A percentile compares a stretch with the other conserved stretches of the same genome.
Evolutionary conservation across 331 rosid species (phyloP).

Genomic region (Stylosanthes scabra): DNA sequence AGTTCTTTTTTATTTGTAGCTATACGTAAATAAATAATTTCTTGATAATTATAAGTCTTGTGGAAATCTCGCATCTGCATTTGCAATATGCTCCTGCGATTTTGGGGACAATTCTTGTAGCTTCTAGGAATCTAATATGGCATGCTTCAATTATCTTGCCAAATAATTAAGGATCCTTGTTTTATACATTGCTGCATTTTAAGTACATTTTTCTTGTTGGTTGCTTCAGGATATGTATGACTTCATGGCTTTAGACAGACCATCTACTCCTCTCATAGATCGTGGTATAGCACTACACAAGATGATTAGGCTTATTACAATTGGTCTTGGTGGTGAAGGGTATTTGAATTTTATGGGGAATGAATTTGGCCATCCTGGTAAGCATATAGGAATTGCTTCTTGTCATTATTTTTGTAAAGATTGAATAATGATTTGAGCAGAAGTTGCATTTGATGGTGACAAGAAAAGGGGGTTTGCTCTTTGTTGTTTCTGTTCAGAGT

Average conservation of each 20-base stretch:
- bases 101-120: conserved; percentile 23
- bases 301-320: conserved; percentile 96
- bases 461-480: conserved; percentile 25
- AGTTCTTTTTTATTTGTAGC: conserved; percentile 20
- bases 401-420: conserved; percentile 22
- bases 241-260: conserved; percentile 89
- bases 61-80: conserved; percentile 33
- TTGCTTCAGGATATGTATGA: conserved; percentile 56
- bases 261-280: conserved; percentile 75
- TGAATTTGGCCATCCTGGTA: conserved; percentile 99
- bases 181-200: conserved; percentile 29
- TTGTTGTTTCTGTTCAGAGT: conserved; percentile 62
- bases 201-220: conserved; percentile 31
- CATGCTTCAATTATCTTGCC: conserved; percentile 37
- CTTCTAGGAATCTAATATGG: conserved; percentile 21
- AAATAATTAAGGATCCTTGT: conserved; percentile 37
- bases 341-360: conserved; percentile 99
- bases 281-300: conserved; percentile 70
- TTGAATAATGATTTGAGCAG: conserved; percentile 23
- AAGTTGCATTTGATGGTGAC: conserved; percentile 30
- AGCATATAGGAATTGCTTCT: conserved; percentile 31
- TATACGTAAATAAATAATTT: conserved; percentile 19
- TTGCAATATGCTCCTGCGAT: conserved; percentile 26
- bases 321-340: conserved; percentile 98
- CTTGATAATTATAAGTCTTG: conserved; percentile 25